phyloP scores from a whole-genome alignment of 108 stramenopile genomes.

The Skeletonema costatum region DNA sequence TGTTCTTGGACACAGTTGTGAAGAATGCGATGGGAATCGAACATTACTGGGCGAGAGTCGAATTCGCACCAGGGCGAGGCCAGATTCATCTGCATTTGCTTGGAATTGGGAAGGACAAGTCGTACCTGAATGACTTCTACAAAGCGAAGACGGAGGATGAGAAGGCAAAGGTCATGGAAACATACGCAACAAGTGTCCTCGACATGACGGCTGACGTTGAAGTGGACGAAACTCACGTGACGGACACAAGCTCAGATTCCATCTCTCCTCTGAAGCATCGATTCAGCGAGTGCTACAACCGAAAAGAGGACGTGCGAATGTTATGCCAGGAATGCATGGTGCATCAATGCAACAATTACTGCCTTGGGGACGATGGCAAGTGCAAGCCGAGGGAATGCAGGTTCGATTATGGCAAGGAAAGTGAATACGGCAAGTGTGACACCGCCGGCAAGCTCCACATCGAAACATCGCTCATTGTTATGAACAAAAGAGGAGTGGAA shows the following conservation, averaged over 20 bases:
- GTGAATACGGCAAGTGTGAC: neutral
- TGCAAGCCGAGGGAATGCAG: too few species aligned
- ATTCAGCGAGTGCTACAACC: too few species aligned
- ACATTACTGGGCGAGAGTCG: slow-evolving; percentile 28
- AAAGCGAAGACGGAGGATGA: slow-evolving; percentile 5
- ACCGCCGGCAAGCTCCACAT: neutral
- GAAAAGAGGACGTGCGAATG: too few species aligned
- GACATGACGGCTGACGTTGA: slow-evolving; percentile 29
- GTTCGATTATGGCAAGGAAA: neutral
- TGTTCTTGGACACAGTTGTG: slow-evolving; percentile 11
- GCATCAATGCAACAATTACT: too few species aligned
- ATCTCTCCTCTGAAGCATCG: too few species aligned
- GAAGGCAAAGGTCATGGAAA: slow-evolving; percentile 1
- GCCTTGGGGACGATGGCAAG: too few species aligned
- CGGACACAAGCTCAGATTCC: too few species aligned
- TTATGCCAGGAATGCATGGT: too few species aligned
- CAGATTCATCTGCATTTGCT: slow-evolving; percentile 34
- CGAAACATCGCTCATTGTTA: neutral
- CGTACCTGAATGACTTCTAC: slow-evolving; percentile 19
- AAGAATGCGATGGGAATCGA: slow-evolving; percentile 19
- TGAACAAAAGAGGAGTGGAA: neutral
- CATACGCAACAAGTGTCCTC: slow-evolving; percentile 2
- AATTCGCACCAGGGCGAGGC: slow-evolving; percentile 26
- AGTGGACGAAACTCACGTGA: too few species aligned
- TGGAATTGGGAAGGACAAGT: slow-evolving; percentile 10